A percentile compares a stretch with the other conserved stretches of the same genome.
Conservation (phyloP, 2,329 filamentous ascomycete species). For the Cytospora leucostoma region DNA sequence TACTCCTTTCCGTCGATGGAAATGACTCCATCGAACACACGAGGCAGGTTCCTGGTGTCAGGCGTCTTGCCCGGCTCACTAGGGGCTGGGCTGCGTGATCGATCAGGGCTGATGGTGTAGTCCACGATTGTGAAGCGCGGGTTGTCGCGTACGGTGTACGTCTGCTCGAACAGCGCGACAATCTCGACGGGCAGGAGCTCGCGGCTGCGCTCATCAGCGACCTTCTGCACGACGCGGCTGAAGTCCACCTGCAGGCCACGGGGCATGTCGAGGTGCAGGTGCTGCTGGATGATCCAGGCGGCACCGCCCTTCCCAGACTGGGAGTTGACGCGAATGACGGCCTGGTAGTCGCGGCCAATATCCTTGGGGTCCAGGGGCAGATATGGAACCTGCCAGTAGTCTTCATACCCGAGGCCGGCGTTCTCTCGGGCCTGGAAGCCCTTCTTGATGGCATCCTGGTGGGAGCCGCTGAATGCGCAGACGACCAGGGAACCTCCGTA, state of each 20-base stretch:
- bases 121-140: slow-evolving; percentile 85
- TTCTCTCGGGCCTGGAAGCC: slow-evolving; percentile 73
- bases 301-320: slow-evolving; percentile 93
- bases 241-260: slow-evolving; percentile 92
- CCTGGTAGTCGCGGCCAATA: slow-evolving; percentile 96
- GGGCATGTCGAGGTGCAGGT: slow-evolving; percentile 87
- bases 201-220: slow-evolving; percentile 76
- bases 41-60: slow-evolving; percentile 75
- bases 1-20: slow-evolving; percentile 80
- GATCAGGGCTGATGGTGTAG: slow-evolving; percentile 86
- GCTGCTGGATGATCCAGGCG: slow-evolving; percentile 89
- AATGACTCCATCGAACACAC: slow-evolving; percentile 83
- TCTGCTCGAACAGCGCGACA: slow-evolving; percentile 80
- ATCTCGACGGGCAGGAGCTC: slow-evolving; percentile 87
- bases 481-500: slow-evolving; percentile 92
- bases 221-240: slow-evolving; percentile 79
- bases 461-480: slow-evolving; percentile 86
- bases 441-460: slow-evolving; percentile 97
- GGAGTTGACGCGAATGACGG: slow-evolving; percentile 96
- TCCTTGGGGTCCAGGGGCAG: slow-evolving; percentile 90
- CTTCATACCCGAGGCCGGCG: slow-evolving; percentile 59
- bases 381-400: slow-evolving; percentile 84
- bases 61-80: slow-evolving; percentile 68
- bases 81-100: slow-evolving; percentile 72
- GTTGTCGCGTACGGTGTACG: slow-evolving; percentile 82